Base-by-base conservation (phyloP, 2,329 filamentous ascomycete genomes). In the Pestalotiopsis sp. region DNA sequence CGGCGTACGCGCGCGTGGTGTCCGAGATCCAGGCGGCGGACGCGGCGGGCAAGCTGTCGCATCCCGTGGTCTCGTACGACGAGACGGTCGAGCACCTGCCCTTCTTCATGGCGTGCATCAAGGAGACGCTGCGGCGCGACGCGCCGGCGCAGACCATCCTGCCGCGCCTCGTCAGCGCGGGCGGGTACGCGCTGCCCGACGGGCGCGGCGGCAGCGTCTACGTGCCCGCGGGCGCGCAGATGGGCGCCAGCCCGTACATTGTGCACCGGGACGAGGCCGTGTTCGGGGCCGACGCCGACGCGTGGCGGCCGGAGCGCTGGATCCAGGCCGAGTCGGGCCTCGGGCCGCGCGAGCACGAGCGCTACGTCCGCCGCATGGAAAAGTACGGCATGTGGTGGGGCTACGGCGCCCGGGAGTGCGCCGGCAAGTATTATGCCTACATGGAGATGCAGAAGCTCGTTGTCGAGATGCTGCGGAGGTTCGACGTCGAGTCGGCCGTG, bases 401-500 rank as follows among this genome's bases (percentile, higher is more conserved):
- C 14, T 52, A 52, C 45, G 45, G 45, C 17, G 45, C 45, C 45
- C 4, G 45, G 14, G 45, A 52, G 17, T 52, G 45, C 17, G 45
- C 45, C 6, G 45, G 45, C 45, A 52, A 52, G 45, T 52, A 52
- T 7, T 52, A 52, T 3, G 45, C 45, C 6, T 52, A 52, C n/a
- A 52, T 67, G 25, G 66, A 67, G 66, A 67, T 67, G 66, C 66
- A 67, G 57, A 67, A 67, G 39, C 66, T 67, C 2, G 60, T 58
- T 38, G 66, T 67, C 3, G 66, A 67, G 57, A 20, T 67, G 52
- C 39, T 67, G 20, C 23, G 66, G 39, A 23, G 66, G n/a, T 67
- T 67, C 38, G 66, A 67, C 13, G 31, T 67, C 58, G 52, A 27
- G 66, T n/a, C 23, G 13, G 36, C 66, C 14, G 39, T 27, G 5